Evolutionary conservation across 371 early-diverging fungal species (phyloP).

Genomic region (Lichtheimia ramosa): DNA sequence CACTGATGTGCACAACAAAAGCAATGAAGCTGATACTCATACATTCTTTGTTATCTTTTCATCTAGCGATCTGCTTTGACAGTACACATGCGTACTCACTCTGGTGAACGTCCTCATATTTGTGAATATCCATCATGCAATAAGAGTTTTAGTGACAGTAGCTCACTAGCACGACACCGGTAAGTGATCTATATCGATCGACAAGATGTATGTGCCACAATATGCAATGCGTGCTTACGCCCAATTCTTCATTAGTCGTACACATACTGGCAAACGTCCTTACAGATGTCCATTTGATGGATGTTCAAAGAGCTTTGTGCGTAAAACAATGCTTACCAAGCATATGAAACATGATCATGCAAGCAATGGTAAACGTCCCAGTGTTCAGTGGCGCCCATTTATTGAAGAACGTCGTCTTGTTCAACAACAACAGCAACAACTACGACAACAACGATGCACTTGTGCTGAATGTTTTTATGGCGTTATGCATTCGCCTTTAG

Average conservation of each 20-base stretch:
- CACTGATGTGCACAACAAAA: background rate
- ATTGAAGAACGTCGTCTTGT: constrained; percentile 43
- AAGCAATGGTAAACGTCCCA: constrained; percentile 37
- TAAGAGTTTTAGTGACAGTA: constrained; percentile 62
- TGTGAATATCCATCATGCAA: constrained; percentile 63
- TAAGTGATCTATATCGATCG: constrained; percentile 20
- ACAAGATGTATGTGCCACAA: no score
- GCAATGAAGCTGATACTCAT: constrained; percentile 5
- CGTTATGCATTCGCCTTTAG: no score
- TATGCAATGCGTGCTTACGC: no score
- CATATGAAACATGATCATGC: constrained; percentile 55
- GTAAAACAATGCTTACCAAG: constrained; percentile 70
- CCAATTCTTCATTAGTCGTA: constrained; percentile 34
- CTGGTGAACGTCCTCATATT: constrained; percentile 75
- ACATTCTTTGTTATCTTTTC: background rate
- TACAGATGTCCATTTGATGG: constrained; percentile 62
- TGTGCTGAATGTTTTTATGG: constrained; percentile 20
- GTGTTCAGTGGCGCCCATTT: constrained; percentile 50
- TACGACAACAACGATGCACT: constrained; percentile 17
- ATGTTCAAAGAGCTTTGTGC: constrained; percentile 66
- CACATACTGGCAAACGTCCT: constrained; percentile 75
- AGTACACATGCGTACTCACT: constrained; percentile 75
- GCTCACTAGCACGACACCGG: constrained; percentile 48
- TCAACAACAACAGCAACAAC: constrained; percentile 29
- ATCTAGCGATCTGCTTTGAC: constrained; percentile 71